Conservation (phyloP, 495 filamentous ascomycete species). For the Amphirosellinia nigrospora region DNA sequence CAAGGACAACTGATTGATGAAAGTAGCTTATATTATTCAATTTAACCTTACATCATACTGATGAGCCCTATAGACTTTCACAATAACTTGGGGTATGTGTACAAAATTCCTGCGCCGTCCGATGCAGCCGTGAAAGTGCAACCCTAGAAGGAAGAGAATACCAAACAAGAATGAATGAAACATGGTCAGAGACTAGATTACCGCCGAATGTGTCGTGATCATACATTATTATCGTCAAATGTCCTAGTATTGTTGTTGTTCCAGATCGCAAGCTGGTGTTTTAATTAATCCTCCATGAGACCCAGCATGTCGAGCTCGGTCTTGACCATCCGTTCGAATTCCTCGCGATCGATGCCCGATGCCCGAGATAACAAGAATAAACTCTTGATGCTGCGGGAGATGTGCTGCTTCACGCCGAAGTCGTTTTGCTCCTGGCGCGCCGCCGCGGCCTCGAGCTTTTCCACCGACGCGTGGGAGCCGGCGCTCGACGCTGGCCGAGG, state of each 20-base stretch:
- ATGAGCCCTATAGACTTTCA: not conserved
- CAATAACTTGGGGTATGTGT: constrained; percentile 12
- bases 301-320: constrained; percentile 80
- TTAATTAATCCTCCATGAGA: constrained; percentile 72
- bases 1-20: not conserved
- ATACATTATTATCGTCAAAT: constrained; percentile 9
- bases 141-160: constrained; percentile 9
- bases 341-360: constrained; percentile 78
- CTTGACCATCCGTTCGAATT: constrained; percentile 82
- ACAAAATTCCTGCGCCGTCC: constrained; percentile 24
- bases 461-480: constrained; percentile 63
- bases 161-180: constrained; percentile 5
- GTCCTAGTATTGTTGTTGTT: not conserved
- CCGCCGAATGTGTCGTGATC: constrained; percentile 3
- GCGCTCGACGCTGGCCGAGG: constrained; percentile 61
- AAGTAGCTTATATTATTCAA: constrained; percentile 11
- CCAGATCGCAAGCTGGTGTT: not conserved
- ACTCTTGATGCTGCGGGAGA: constrained; percentile 86
- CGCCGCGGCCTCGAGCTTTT: constrained; percentile 69
- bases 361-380: constrained; percentile 80
- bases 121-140: constrained; percentile 18
- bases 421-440: constrained; percentile 71
- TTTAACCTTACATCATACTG: not conserved
- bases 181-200: not conserved
- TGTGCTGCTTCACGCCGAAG: constrained; percentile 85